Conservation (phyloP, 1,139 yeast species). For the Suhomyces maxii region DNA sequence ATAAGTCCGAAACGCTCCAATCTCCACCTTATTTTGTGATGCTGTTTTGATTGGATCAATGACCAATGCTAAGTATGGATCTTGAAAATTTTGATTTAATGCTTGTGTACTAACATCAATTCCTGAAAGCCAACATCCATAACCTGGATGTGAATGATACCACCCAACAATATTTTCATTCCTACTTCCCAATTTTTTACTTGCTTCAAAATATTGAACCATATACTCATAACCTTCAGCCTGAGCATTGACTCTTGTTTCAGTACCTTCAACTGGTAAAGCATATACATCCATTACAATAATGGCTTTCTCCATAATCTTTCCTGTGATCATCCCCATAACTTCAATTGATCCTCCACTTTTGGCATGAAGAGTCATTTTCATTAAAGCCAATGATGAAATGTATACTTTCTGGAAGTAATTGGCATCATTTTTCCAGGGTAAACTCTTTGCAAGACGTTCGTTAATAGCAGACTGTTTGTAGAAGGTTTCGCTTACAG, state of each 20-base stretch:
- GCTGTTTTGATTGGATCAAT: conserved; percentile 78
- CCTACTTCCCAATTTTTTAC: conserved; percentile 51
- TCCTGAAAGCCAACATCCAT: conserved; percentile 92
- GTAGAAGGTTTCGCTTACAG: conserved; percentile 6
- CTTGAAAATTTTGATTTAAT: conserved; percentile 84
- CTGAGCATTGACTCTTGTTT: conserved; percentile 92
- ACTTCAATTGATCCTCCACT: conserved; percentile 89
- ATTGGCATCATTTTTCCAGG: conserved; percentile 50
- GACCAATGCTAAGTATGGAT: conserved; percentile 87
- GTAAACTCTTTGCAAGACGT: conserved; percentile 21
- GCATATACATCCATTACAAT: conserved; percentile 82
- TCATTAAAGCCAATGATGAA: conserved; percentile 72
- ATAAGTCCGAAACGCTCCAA: conserved; percentile 89
- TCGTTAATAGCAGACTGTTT: conserved; percentile 14
- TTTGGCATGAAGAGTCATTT: conserved; percentile 82
- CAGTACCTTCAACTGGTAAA: conserved; percentile 94
- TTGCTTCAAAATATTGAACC: conserved; percentile 74
- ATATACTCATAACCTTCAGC: conserved; percentile 93
- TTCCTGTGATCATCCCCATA: conserved; percentile 94
- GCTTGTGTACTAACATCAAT: conserved; percentile 88
- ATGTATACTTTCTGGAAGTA: conserved; percentile 68
- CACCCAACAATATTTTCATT: conserved; percentile 77
- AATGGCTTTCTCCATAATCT: conserved; percentile 56
- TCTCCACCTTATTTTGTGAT: conserved; percentile 68
- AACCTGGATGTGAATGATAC: conserved; percentile 98